A percentile compares a stretch with the other conserved stretches of the same genome.
Conservation (phyloP, 805 yeast genomes). For the Yamadazyma laniorum region DNA sequence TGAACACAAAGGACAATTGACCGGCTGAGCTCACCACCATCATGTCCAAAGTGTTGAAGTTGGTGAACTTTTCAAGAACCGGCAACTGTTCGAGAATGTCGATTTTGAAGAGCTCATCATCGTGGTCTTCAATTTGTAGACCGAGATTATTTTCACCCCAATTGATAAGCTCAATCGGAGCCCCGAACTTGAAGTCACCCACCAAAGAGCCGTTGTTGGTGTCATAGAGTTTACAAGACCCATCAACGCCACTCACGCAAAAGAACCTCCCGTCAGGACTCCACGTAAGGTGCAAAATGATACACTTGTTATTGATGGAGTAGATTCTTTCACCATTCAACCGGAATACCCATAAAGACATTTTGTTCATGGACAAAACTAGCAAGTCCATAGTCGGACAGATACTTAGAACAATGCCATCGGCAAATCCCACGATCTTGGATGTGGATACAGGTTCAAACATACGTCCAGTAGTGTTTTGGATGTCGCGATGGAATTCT, state of each 20-base stretch:
- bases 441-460: slow-evolving; percentile 3
- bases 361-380: slow-evolving; percentile 49
- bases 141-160: slow-evolving; percentile 4
- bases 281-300: slow-evolving; percentile 31
- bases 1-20: slow-evolving; percentile 9
- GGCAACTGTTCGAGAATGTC: slow-evolving; percentile 13
- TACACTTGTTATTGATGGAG: slow-evolving; percentile 39
- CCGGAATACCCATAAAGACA: slow-evolving; percentile 51
- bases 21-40: slow-evolving; percentile 8
- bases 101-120: slow-evolving; percentile 11
- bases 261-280: slow-evolving; percentile 39
- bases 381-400: slow-evolving; percentile 56
- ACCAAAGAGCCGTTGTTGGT: slow-evolving; percentile 42
- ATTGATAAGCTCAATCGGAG: slow-evolving; percentile 14
- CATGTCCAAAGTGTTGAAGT: slow-evolving; percentile 7
- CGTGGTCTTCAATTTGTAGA: too few relatives aligned
- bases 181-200: slow-evolving; percentile 15
- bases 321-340: slow-evolving; percentile 53
- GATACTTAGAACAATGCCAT: slow-evolving; percentile 41
- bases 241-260: slow-evolving; percentile 46
- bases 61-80: slow-evolving; percentile 6
- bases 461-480: slow-evolving; percentile 2
- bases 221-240: slow-evolving; percentile 42
- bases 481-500: background rate
- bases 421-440: slow-evolving; percentile 27